Percentiles rank a stretch among this genome's conserved stretches.
Evolutionary conservation across 805 yeast species (phyloP).

Genomic region (Kluyveromyces lactis): DNA sequence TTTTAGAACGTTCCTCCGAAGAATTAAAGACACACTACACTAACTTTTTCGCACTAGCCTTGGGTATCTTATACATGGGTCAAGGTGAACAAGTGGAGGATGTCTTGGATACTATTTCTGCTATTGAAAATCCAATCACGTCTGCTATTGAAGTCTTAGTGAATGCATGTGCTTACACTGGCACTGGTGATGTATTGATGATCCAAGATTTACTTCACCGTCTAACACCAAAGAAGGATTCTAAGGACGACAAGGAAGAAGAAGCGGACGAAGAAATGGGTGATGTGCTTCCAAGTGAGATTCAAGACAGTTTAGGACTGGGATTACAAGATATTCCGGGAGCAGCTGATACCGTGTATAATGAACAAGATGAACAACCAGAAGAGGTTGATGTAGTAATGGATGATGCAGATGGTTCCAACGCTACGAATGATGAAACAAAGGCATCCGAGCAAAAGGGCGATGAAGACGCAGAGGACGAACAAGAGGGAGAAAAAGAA

Average conservation of each 20-base stretch:
- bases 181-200: slow-evolving; percentile 94
- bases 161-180: slow-evolving; percentile 90
- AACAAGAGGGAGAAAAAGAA: slow-evolving; percentile 23
- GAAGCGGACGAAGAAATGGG: slow-evolving; percentile 50
- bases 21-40: slow-evolving; percentile 84
- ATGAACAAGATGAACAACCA: slow-evolving; percentile 11
- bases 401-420: slow-evolving; percentile 31
- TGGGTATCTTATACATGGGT: slow-evolving; percentile 87
- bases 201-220: slow-evolving; percentile 86
- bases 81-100: slow-evolving; percentile 91
- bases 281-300: slow-evolving; percentile 18
- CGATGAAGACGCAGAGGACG: slow-evolving; percentile 22
- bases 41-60: slow-evolving; percentile 82
- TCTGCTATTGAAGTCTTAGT: slow-evolving; percentile 83
- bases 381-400: slow-evolving; percentile 4
- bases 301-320: slow-evolving; percentile 9
- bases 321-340: slow-evolving; percentile 27
- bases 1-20: slow-evolving; percentile 71
- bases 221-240: slow-evolving; percentile 63
- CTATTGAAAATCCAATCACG: slow-evolving; percentile 91
- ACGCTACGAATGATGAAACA: slow-evolving; percentile 42
- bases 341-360: slow-evolving; percentile 19
- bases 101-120: slow-evolving; percentile 86
- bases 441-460: slow-evolving; percentile 33
- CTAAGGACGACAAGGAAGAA: slow-evolving; percentile 46